Base-by-base conservation (phyloP, 2,329 filamentous ascomycete species). In the Pseudocercospora crystallina region DNA sequence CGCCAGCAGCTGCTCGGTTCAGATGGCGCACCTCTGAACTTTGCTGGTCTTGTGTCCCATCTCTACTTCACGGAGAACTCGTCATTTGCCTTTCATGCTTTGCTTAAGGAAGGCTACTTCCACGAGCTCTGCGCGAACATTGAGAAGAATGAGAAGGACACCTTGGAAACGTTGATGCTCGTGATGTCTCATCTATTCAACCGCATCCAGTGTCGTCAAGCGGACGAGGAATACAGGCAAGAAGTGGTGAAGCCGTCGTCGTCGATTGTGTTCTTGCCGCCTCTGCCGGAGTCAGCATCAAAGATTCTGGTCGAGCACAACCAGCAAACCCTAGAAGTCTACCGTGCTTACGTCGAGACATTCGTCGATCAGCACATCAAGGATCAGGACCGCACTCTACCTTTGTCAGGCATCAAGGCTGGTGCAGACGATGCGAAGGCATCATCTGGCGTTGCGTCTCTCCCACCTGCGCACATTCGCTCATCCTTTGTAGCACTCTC, bases 41-140 rank as follows among this genome's bases (percentile, higher is more conserved):
- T 91, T 63, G 81, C 87, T 0, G 82, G 83, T 0, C 75, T 83
- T 3, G 79, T 90, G 0, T 81, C 82, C 0, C 86, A 90, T 68
- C 71, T 92, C 1, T 90, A 90, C 71, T 90, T 84, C 61, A 87
- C 85, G 0, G 86, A 90, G 60, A 89, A 87, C 60, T 82, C 84
- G 0, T 82, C 81, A 5, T 90, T 91, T 63, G 86, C 86, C 0
- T 89, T 91, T 69, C 87, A 91, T 64, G 82, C 86, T 1, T 73
- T 92, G 8, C 71, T 92, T 1, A 85, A 83, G 51, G 80, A 79
- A 2, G 86, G 87, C 0, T 90, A 87, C 62, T 86, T 91, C 65
- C 78, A 83, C 56, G 68, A 74, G 15, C 69, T 91, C 0, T 89
- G 86, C 63, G 74, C 74, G 2, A 72, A 79, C 12, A 75, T 88